Conservation (phyloP, 2,329 filamentous ascomycete species). For the Epichloe sibirici region DNA sequence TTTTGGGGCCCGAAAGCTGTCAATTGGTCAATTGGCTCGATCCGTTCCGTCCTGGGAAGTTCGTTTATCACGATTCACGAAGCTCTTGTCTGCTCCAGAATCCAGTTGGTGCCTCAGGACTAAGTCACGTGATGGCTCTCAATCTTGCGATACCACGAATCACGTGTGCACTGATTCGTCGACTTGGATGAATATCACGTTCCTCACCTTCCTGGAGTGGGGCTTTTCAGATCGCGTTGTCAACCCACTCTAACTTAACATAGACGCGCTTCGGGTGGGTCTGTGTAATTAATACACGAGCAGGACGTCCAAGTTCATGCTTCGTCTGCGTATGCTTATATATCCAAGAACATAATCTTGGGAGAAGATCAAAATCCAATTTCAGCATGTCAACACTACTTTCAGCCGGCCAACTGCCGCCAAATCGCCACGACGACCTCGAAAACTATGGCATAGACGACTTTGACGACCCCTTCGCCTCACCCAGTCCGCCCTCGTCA, state of each 20-base stretch:
- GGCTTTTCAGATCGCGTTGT: conserved; percentile 3
- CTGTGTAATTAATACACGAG: no score
- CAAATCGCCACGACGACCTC: conserved; percentile 43
- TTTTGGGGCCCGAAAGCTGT: conserved; percentile 15
- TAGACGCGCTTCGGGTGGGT: not conserved
- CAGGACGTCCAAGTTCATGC: no score
- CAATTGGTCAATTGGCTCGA: conserved; percentile 15
- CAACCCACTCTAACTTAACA: not conserved
- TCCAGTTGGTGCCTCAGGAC: conserved; percentile 19
- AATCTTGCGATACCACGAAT: not conserved
- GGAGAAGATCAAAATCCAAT: not conserved
- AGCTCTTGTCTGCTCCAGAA: conserved; percentile 10
- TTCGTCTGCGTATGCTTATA: no score
- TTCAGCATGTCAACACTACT: conserved; percentile 14
- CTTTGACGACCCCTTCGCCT: conserved; percentile 35
- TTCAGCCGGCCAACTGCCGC: conserved; percentile 6
- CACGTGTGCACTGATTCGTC: conserved; percentile 3
- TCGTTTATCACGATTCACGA: conserved; percentile 7
- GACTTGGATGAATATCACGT: not conserved
- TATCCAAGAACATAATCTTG: no score
- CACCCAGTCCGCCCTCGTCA: conserved; percentile 28
- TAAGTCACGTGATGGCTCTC: conserved; percentile 15
- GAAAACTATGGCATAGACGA: conserved; percentile 64
- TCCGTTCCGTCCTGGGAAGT: not conserved
- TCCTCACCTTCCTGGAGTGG: not conserved